These are phyloP conservation scores for Colletotrichum shisoi DNA, from an alignment of 2,329 filamentous ascomycete species.

Conservation along the genomic window DNA sequence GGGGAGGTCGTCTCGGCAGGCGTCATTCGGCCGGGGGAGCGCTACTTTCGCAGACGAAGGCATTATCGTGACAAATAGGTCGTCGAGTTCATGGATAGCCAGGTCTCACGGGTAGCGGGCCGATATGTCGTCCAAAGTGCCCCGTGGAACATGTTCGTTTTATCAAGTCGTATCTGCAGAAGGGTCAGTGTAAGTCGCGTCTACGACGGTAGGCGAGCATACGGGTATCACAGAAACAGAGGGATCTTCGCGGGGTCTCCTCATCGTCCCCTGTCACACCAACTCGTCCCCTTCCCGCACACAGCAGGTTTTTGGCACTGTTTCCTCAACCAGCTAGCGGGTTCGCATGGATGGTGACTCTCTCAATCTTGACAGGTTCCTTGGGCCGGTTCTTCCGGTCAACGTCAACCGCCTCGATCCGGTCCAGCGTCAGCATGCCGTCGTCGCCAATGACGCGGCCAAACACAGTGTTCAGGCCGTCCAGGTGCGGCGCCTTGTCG, in stretches of 20 bases:
- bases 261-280: not conserved
- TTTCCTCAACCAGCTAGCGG: slow-evolving; percentile 68
- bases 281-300: not conserved
- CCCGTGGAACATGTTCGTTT: not conserved
- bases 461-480: slow-evolving; percentile 86
- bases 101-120: not conserved
- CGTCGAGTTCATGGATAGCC: no score
- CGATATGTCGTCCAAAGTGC: not conserved
- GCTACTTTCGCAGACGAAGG: no score
- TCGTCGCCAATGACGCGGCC: slow-evolving; percentile 75
- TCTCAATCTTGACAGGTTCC: slow-evolving; percentile 71
- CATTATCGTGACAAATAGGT: no score
- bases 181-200: not conserved
- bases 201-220: not conserved
- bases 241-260: not conserved
- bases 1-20: not conserved
- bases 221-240: not conserved
- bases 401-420: slow-evolving; percentile 74
- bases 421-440: slow-evolving; percentile 69
- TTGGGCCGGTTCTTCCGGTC: slow-evolving; percentile 81
- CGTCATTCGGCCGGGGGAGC: not conserved
- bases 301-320: not conserved
- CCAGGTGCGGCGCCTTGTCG: slow-evolving; percentile 79
- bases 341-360: slow-evolving; percentile 79
- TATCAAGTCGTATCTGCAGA: not conserved